phyloP scores from a whole-genome alignment of 352 stramenopile genomes.

The Ochromonadaceae sp. region DNA sequence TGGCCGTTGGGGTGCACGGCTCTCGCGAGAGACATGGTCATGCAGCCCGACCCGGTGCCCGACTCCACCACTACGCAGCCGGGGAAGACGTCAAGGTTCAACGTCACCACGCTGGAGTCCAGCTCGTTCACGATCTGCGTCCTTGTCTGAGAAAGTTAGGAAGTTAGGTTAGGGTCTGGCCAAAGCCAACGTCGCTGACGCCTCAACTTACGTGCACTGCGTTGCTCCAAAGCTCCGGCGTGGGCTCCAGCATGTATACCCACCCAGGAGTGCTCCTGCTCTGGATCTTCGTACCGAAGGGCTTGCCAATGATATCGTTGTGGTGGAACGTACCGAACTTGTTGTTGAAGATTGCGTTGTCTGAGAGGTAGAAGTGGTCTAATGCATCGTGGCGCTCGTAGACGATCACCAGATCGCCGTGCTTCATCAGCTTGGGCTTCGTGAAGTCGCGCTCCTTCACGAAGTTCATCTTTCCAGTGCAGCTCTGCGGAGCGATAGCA shows the following conservation, averaged over 20 bases:
- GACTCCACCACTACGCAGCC: slow-evolving; percentile 61
- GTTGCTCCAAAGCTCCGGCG: slow-evolving; percentile 88
- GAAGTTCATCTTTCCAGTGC: not conserved
- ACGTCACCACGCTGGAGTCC: slow-evolving; percentile 58
- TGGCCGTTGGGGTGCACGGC: slow-evolving; percentile 65
- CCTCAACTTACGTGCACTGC: slow-evolving; percentile 45
- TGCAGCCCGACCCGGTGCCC: slow-evolving; percentile 64
- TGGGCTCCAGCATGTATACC: slow-evolving; percentile 82
- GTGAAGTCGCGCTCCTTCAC: too few relatives aligned
- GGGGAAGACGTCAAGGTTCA: slow-evolving; percentile 32
- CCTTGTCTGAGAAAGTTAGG: slow-evolving; percentile 42
- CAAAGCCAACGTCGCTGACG: not conserved
- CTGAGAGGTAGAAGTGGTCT: slow-evolving; percentile 79
- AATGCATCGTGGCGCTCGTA: slow-evolving; percentile 87
- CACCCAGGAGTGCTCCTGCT: slow-evolving; percentile 52
- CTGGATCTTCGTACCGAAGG: slow-evolving; percentile 54
- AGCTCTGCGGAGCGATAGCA: too few relatives aligned
- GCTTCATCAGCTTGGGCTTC: slow-evolving; percentile 18
- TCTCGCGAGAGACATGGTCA: slow-evolving; percentile 60
- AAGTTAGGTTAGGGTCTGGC: not conserved
- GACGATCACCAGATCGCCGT: slow-evolving; percentile 85
- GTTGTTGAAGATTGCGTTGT: slow-evolving; percentile 81
- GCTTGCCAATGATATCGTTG: slow-evolving; percentile 79
- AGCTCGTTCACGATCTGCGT: slow-evolving; percentile 95
- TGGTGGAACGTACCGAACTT: slow-evolving; percentile 90